Base-by-base conservation (phyloP, 164 flowering plant genomes). In the Vitis amurensis region DNA sequence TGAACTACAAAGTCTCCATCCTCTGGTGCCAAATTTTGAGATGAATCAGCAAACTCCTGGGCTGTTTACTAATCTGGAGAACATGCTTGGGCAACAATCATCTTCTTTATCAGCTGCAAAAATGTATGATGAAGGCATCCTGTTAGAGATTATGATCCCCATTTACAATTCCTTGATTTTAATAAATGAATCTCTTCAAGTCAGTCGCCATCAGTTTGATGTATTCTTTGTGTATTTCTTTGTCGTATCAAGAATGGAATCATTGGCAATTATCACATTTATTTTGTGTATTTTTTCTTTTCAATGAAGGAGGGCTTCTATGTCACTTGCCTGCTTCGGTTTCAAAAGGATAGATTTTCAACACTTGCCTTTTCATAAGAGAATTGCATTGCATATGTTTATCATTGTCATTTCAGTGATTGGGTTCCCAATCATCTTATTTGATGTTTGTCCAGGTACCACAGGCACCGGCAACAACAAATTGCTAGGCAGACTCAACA, bases 391-490 rank as follows among this genome's bases (percentile, higher is more conserved):
- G 47, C 52, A 9, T 3, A 16, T 13, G 30, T 50, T 50, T 63
- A 37, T 27, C 56, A 11, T 50, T 50, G 15, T 37, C 49, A 17
- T 63, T 62, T 63, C 44, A 37, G 44, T 37, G 44, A 37, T 37
- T 2, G 12, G 3, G 37, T 7, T 16, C 44, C 49, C 30, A 55
- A 16, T 13, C 59, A 12, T 61, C 52, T 52, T 55, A 30, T 61
- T 29, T n/a, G 3, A 49, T 51, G 23, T 64, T 48, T 16, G 16
- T 44, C 23, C 11, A 19, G 44, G 17, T 59, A 17, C 64, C 19
- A 64, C 62, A 73, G 80, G 58, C 67, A 59, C 37, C 29, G 27
- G 19, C 68, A 61, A 51, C 68, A 55, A 31, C 53, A 57, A 27
- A 31, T 11, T 14, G 13, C n/a, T 49, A 30, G 56, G 59, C 64